Base-by-base conservation (phyloP, 192 early-diverging fungal genomes). In the Coemansia sp. region DNA sequence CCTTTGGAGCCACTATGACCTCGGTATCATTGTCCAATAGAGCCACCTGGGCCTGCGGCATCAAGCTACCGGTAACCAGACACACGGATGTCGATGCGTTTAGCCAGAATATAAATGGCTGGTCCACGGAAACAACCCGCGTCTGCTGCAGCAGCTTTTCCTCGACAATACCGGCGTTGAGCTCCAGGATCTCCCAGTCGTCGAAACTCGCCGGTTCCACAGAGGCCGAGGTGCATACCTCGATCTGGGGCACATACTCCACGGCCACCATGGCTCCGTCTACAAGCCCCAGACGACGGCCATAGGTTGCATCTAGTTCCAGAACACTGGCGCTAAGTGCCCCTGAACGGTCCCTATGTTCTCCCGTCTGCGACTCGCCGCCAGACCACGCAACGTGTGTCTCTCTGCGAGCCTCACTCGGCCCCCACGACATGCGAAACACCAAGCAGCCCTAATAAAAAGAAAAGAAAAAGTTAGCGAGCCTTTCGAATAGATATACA, bases 161-260 rank as follows among this genome's bases (percentile, higher is more conserved):
- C 65, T 93, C 91, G 0, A 93, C 79, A 32, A 86, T 86, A 35
- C 86, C 85, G n/a, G 88, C 88, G 58, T 90, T 85, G 45, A 87
- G 69, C 76, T 89, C 89, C 71, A 92, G 57, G 48, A 92, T 90
- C 71, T 92, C 90, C 89, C 89, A 92, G 69, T 92, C 90, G 54
- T 92, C 89, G 34, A 84, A 83, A 7, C 80, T 80, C 49, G 72
- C 75, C 0, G 90, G 89, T 49, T 87, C 91, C 23, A 91, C 89
- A 60, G 84, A 72, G 0, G 89, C 86, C 34, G 81, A 75, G 11
- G 75, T 74, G 27, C 88, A 86, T 14, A 83, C 81, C 13, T 76
- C 77, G 9, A 84, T 71, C 42, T 83, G 65, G 19, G 82, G 65
- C 54, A 83, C 77, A 69, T 88, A 85, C 56, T 84, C 86, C 24